Base-by-base conservation (phyloP, 495 filamentous ascomycete genomes). In the Entonaema liquescens region DNA sequence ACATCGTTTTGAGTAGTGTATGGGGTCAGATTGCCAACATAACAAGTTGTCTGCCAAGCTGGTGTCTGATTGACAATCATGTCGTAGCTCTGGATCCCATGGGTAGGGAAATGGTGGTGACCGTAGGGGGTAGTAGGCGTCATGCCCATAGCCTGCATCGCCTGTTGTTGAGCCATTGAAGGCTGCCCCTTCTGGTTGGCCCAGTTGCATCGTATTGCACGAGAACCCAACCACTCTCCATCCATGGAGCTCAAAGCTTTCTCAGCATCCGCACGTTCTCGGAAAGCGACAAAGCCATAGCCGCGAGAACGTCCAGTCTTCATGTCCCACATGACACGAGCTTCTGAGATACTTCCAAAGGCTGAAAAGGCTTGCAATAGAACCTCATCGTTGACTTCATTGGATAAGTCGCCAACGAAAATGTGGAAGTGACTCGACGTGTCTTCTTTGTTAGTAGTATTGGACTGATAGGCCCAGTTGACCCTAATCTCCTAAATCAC, bases 261-360 rank as follows among this genome's bases (percentile, higher is more conserved):
- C 80, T 99, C 96, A 15, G 95, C 95, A 75, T 99, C 96, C 1
- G 85, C 82, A 56, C 94, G 93, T 21, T 99, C 95, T 62, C 95
- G 91, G 88, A 97, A 99, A 47, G 95, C 96, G 66, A 99, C 95
- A 73, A 99, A 99, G 4, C 95, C 95, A 75, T 99, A 99, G 55
- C 95, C 95, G 70, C 95, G 92, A 54, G 95, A 98, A 62, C 95
- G 91, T 64, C 95, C 95, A 42, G 95, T 99, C 86, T 99, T 99
- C 95, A 99, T 99, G 77, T 99, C 95, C 95, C 95, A 99, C 95
- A 99, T 99, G 63, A 99, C 95, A 68, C 95, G 93, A 64, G 95
- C 95, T 81, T 99, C 95, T n/a, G 96, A 98, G 35, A 99, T 94
- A 3, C 89, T 92, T 11, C 95, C 95, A 79, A 98, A 99, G 38